Base-by-base conservation (phyloP, 2,329 filamentous ascomycete species). In the Pseudogymnoascus sp. region DNA sequence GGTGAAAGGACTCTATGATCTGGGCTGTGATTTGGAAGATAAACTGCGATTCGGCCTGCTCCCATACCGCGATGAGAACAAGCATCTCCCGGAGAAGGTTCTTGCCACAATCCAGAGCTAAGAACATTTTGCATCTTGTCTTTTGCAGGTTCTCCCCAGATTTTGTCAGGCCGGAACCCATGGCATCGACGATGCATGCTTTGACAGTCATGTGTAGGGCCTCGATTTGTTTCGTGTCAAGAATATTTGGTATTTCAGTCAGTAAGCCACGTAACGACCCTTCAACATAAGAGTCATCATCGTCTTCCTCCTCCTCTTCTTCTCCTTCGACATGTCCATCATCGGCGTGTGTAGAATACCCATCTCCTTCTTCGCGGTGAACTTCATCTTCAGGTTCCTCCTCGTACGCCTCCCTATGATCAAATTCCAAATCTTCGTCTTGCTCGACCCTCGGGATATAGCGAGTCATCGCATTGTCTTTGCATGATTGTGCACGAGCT, bases 1-100 rank as follows among this genome's bases (percentile, higher is more conserved):
- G 88, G 60, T 97, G 86, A 55, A 97, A 90, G 0, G 93, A 91
- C 72, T 96, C 91, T 76, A 97, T 91, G 64, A 97, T 96, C 74
- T 97, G 92, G 49, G 92, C 89, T 74, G 95, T 97, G 73, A 97
- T 91, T 73, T 96, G 93, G 78, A 96, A 97, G 71, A 97, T 96
- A 38, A 96, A 84, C 65, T 95, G 92, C 64, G 93, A 88, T 73
- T 97, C 92, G 41, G 91, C 89, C 69, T 97, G 87, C 72, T 97
- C 93, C 93, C 93, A 97, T 7, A 96, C 92, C 4, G 93, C 93
- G 66, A 97, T 96, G 73, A 97, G 97, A 63, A 97, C 95, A 45
- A 97, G 80, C 70, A 97, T 84, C 74, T 97, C 93, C 62, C 93
- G 83, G 1, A 97, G 80, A 3, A 97, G 79, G 71, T 95, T 96